Conservation (phyloP, 257 asterid species). For the Nicotiana knightiana region DNA sequence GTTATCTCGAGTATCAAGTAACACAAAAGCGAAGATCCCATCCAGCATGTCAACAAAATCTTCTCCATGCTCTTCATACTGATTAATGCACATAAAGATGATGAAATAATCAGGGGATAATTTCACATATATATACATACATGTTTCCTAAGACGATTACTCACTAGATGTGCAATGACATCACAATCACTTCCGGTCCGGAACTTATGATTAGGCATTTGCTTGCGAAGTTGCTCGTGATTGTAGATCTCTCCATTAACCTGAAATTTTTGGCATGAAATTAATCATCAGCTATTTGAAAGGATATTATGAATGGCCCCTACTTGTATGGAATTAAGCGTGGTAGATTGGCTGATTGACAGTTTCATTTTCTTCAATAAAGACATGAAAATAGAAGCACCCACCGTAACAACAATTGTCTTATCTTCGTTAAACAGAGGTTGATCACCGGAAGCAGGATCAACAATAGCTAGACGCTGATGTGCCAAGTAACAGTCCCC, state of each 20-base stretch:
- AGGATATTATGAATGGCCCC: too few relatives aligned
- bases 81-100: background rate
- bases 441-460: slow-evolving; percentile 98
- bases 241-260: slow-evolving; percentile 97
- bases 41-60: slow-evolving; percentile 82
- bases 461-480: slow-evolving; percentile 86
- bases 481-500: slow-evolving; percentile 77
- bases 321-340: too few relatives aligned
- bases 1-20: slow-evolving; percentile 78
- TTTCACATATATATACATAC: too few relatives aligned
- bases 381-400: too few relatives aligned
- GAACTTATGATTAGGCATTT: slow-evolving; percentile 60
- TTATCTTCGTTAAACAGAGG: slow-evolving; percentile 50
- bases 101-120: background rate
- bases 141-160: slow-evolving; percentile 9
- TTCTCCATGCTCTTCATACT: slow-evolving; percentile 93
- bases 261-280: slow-evolving; percentile 18
- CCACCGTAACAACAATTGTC: too few relatives aligned
- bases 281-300: too few relatives aligned
- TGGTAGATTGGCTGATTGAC: too few relatives aligned
- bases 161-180: slow-evolving; percentile 93
- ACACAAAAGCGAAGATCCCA: slow-evolving; percentile 89
- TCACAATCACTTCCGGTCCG: slow-evolving; percentile 89
- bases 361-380: too few relatives aligned
- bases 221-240: slow-evolving; percentile 59